Evolutionary conservation across 345 rosid species (phyloP), one percentile per base, ranked within the genome.

Genomic region (Euphorbia peplus): DNA sequence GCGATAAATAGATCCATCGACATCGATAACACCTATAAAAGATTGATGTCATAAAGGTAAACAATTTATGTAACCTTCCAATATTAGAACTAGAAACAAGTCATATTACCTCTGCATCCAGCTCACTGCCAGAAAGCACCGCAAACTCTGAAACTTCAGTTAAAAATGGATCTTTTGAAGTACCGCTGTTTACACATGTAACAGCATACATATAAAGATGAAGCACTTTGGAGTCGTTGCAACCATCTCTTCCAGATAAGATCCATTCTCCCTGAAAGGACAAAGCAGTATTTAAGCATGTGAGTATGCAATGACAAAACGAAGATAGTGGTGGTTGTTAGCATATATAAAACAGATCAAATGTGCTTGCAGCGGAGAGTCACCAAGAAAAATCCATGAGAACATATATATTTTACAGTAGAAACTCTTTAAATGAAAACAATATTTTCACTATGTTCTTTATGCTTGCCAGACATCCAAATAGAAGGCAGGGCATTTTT

Each of bases 1-100:
- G 97, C 99, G 81, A 95, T 81, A 90, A 91, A 95, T 76, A 95
- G 96, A 91, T 95, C 96, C 95, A 91, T 86, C 75, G 95, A 86
- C 98, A 91, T 95, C 98, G 99, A 95, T 91, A 95, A 88, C 88
- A 95, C 98, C 99, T 95, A 79, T 26, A 69, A 48, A 9, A 65
- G n/a, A 54, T n/a, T 54, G 29, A n/a, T 64, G 25, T 15, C 21
- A 60, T 75, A 66, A 53, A 65, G 44, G 70, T 6, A 55, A 67
- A 29, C 48, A 44, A 24, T 57, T 57, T 9, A 35, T 39, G 63
- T 37, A 70, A 39, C 58, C 57, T 32, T 22, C 56, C 57, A 2
- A 64, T 6, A n/a, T 57, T 18, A 46, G 24, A 44, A 55, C 14
- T 47, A 5, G 32, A 50, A 68, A 72, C 48, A 42, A 63, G 19